Base-by-base conservation (phyloP, 371 early-diverging fungal species). In the Rhizomucor pusillus region DNA sequence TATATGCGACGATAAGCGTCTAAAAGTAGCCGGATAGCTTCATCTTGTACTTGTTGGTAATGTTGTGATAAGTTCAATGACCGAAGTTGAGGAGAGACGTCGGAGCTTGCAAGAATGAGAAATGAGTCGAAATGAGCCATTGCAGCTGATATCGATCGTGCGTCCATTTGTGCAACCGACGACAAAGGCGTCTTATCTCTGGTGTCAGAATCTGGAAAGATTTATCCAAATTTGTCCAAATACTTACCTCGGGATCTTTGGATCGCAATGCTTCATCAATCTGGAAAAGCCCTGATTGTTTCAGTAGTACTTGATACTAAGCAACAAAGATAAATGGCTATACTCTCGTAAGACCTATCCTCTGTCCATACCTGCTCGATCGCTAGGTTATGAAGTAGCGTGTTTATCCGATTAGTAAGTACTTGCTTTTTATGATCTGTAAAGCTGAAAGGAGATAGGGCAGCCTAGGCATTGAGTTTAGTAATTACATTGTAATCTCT, bases 61-160 rank as follows among this genome's bases (percentile, higher is more conserved):
- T 73, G 69, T 19, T 77, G 66, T 22, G 75, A 59, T 6, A 73
- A 71, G 1, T 71, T 57, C 16, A 84, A 57, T 37, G 68, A 63
- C 24, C 71, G 63, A n/a, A 87, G 60, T 24, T 72, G 66, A 5
- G 81, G 62, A 13, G 86, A 69, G 5, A 73, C 63, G 50, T 85
- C 86, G 18, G 80, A 71, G 45, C 71, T 67, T 5, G 63, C 55
- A 2, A 62, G 46, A 20, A 77, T 75, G 34, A 92, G 71, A 62
- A 86, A 90, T 3, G 77, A 72, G 50, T 90, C 92, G 44, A 92
- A 71, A 25, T 71, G 66, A 1, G 87, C 65, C 68, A 92, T 68
- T 18, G 80, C 68, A 16, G 66, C 61, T 0, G 80, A 59, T 7
- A 91, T 49, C 1, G 84, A 65, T 14, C 66, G 50, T 0, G 81